These are phyloP conservation scores for Dactylella cylindrospora DNA, from an alignment of 2,329 filamentous ascomycete species.

Conservation along the genomic window DNA sequence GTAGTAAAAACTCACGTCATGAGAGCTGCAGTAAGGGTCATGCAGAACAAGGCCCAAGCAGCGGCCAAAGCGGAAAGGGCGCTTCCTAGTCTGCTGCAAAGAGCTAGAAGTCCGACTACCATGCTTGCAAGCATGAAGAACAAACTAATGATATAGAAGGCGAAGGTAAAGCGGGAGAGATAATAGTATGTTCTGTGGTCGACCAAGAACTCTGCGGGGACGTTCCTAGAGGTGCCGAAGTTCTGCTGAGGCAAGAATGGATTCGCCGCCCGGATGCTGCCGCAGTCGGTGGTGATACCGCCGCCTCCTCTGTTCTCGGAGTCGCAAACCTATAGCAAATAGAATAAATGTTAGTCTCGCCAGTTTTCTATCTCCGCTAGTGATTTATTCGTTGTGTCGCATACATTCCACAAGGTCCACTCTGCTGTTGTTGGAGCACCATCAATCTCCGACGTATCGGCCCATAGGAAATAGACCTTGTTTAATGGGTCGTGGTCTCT, in stretches of 20 bases:
- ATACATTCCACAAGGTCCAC: constrained; percentile 91
- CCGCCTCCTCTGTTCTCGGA: constrained; percentile 18
- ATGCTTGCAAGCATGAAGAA: constrained; percentile 73
- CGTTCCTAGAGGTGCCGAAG: constrained; percentile 61
- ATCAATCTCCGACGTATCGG: constrained; percentile 71
- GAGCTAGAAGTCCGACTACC: constrained; percentile 68
- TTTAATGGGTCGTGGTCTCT: constrained; percentile 63
- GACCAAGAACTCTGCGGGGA: constrained; percentile 51
- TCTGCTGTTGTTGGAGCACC: constrained; percentile 68
- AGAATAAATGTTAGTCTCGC: constrained; percentile 59
- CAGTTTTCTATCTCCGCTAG: constrained; percentile 59
- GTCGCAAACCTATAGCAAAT: constrained; percentile 29
- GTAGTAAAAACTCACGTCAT: constrained; percentile 67
- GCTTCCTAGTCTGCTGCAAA: constrained; percentile 70
- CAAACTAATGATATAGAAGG: constrained; percentile 81
- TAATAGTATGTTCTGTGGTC: constrained; percentile 65
- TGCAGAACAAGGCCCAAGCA: constrained; percentile 67
- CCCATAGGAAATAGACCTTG: constrained; percentile 81
- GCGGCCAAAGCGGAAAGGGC: constrained; percentile 65
- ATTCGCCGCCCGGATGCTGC: constrained; percentile 43
- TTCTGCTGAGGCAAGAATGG: constrained; percentile 52
- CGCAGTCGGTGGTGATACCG: constrained; percentile 45
- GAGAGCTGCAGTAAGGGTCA: constrained; percentile 65
- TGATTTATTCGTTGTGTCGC: constrained; percentile 70
- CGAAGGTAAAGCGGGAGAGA: constrained; percentile 88